Conservation (phyloP, 257 asterid genomes). For the Fraxinus pennsylvanica region DNA sequence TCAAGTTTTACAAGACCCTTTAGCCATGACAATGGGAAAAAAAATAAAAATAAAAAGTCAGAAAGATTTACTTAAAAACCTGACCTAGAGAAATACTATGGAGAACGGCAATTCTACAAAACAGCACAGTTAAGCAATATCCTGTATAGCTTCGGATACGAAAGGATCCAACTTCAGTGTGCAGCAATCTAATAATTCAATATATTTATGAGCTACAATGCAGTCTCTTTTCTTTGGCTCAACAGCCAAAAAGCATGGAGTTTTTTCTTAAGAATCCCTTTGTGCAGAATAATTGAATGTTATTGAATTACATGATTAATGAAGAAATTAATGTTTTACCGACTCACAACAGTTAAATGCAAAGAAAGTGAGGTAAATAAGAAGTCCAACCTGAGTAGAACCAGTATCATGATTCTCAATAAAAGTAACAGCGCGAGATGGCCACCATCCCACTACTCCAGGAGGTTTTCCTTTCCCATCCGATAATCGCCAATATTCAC, state of each 20-base stretch:
- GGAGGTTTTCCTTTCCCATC: slow-evolving; percentile 92
- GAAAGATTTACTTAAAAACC: background rate
- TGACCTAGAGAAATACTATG: background rate
- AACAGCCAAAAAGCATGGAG: background rate
- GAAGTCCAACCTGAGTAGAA: slow-evolving; percentile 78
- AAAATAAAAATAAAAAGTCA: background rate
- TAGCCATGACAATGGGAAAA: background rate
- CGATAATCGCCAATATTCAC: slow-evolving; percentile 95
- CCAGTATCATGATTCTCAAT: slow-evolving; percentile 99
- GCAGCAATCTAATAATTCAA: background rate
- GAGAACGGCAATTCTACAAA: background rate
- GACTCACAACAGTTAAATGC: slow-evolving; percentile 5
- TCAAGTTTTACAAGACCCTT: background rate
- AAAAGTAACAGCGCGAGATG: slow-evolving; percentile 96
- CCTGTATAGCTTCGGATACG: background rate
- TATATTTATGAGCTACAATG: background rate
- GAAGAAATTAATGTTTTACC: background rate
- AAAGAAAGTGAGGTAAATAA: background rate
- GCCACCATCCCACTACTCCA: slow-evolving; percentile 99
- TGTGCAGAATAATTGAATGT: background rate
- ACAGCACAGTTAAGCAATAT: background rate
- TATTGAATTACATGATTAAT: background rate
- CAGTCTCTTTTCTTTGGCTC: background rate
- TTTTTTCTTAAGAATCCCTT: background rate
- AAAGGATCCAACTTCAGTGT: background rate